phyloP scores from a whole-genome alignment of 805 yeast genomes.

The Maudiozyma pseudohumilis region DNA sequence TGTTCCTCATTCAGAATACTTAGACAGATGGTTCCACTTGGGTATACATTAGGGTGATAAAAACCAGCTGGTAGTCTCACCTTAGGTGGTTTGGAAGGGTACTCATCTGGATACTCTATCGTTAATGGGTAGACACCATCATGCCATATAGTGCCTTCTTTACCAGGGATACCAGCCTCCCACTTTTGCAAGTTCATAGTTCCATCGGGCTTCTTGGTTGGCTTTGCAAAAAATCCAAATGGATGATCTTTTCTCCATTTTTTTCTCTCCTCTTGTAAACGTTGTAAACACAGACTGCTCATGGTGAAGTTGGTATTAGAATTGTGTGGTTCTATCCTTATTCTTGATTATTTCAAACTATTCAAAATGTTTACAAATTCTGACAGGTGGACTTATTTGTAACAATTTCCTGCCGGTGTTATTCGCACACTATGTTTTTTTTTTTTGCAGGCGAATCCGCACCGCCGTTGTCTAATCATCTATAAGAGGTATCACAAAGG shows the following conservation, averaged over 20 bases:
- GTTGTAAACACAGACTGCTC: constrained; percentile 58
- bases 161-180: constrained; percentile 97
- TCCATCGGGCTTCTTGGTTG: constrained; percentile 71
- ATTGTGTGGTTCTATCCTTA: too few species aligned
- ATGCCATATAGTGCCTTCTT: constrained; percentile 75
- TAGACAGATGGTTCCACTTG: constrained; percentile 92
- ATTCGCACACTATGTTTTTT: too few species aligned
- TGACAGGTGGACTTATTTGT: too few species aligned
- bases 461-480: too few species aligned
- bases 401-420: too few species aligned
- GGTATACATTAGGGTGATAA: constrained; percentile 96
- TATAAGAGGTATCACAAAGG: too few species aligned
- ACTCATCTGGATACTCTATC: constrained; percentile 77
- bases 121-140: constrained; percentile 83
- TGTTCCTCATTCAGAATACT: constrained; percentile 89
- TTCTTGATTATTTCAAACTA: too few species aligned
- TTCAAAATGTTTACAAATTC: too few species aligned
- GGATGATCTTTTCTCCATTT: constrained; percentile 99
- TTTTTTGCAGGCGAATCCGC: too few species aligned
- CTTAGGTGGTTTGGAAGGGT: constrained; percentile 95
- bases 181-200: constrained; percentile 74
- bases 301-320: constrained; percentile 20
- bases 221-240: constrained; percentile 92
- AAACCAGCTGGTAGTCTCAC: constrained; percentile 82
- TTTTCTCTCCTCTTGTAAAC: constrained; percentile 87